These are phyloP conservation scores for Umbilicus rupestris DNA, from an alignment of 164 flowering plant species.

Conservation along the genomic window DNA sequence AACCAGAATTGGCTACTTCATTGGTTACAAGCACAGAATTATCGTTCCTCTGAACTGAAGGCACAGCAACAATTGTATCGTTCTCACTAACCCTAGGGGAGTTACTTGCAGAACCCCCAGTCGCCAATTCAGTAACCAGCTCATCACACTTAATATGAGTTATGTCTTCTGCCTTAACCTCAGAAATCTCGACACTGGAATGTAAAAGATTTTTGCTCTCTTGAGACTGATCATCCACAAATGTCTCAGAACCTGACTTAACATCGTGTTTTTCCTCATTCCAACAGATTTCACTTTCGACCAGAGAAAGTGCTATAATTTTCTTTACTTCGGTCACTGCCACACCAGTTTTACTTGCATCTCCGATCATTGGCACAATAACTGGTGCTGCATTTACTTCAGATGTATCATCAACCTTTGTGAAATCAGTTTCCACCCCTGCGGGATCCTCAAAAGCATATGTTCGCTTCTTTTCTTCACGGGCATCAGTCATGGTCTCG, in stretches of 20 bases:
- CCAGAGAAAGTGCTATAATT: background rate
- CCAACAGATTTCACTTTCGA: background rate
- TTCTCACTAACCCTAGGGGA: background rate
- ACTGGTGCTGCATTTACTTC: background rate
- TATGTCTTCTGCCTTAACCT: background rate
- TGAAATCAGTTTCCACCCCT: background rate
- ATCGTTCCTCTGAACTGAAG: background rate
- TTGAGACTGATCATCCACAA: background rate
- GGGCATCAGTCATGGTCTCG: background rate
- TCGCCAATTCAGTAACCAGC: background rate
- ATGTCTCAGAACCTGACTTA: constrained; percentile 2
- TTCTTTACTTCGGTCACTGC: background rate
- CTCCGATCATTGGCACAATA: background rate
- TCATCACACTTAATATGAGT: background rate
- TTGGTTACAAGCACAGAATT: background rate
- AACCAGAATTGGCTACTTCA: background rate
- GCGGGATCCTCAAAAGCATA: background rate
- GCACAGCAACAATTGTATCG: background rate
- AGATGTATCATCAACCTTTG: background rate
- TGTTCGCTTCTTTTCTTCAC: background rate
- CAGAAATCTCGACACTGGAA: background rate
- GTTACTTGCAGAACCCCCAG: background rate
- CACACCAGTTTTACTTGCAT: background rate
- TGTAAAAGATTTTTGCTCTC: background rate
- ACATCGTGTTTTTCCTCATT: background rate